Evolutionary conservation across 805 yeast species (phyloP), one percentile per base, ranked within the genome.

Genomic region (Yueomyces sp.): DNA sequence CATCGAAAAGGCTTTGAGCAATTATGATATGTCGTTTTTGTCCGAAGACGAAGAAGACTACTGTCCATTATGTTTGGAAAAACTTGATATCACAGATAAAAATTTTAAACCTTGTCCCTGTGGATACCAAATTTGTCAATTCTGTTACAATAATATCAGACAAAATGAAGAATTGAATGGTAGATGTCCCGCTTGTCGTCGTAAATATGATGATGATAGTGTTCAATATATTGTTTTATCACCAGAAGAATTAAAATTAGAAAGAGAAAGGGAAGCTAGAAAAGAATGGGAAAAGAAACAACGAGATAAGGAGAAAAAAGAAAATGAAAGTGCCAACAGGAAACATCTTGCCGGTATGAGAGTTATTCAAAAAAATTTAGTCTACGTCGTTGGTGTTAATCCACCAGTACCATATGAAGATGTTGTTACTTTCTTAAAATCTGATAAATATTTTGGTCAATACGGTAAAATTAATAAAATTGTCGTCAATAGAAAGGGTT

Each of bases 91-190:
- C 40, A 83, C 95, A 19, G 98, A 92, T 65, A 86, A 84, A 58
- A 85, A 87, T 67, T 92, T 92, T 72, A 86, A 83, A 63, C 99
- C 99, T n/a, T 92, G 99, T 69, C 97, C 97, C 1, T 92, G 99
- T 68, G 99, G 99, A 26, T 92, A 92, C 58, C 96, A 94, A 62
- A 85, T 92, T 46, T 92, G 99, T 63, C 97, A 90, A 70, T 92
- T 92, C 60, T 92, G 99, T 64, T 92, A 90, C 71, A 92, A 92
- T 67, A 90, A 88, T 62, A 92, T 92, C 55, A 76, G 96, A 50
- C 92, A 86, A 51, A 90, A 90, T 54, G 96, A 96, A 2, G 96
- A 92, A 60, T 68, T 90, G 49, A 88, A 88, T 60, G 97, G 96
- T 3, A 77, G 86, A 52, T 92, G 99, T 66, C 99, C 99, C 2